A percentile compares a stretch with the other conserved stretches of the same genome.
phyloP scores from a whole-genome alignment of 2,329 filamentous ascomycete genomes.

The Pseudogymnoascus sp. region DNA sequence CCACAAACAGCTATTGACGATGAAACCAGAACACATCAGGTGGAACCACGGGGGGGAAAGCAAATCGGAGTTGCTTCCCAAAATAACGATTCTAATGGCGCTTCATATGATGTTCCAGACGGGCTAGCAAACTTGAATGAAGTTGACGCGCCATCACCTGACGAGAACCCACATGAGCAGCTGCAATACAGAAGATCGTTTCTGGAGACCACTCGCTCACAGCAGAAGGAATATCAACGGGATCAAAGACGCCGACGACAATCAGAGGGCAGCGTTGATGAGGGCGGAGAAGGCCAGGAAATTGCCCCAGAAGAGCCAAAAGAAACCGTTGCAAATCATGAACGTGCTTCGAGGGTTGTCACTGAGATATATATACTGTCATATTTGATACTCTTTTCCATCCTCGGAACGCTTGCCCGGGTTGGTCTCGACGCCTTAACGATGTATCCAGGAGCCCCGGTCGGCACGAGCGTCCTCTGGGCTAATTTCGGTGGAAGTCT shows the following conservation, averaged over 20 bases:
- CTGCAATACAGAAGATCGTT: slow-evolving; percentile 13
- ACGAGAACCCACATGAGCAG: slow-evolving; percentile 15
- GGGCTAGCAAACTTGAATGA: slow-evolving; percentile 14
- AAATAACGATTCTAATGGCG: neutral
- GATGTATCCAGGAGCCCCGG: slow-evolving; percentile 66
- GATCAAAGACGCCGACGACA: neutral
- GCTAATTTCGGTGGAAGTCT: slow-evolving; percentile 76
- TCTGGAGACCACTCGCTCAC: slow-evolving; percentile 13
- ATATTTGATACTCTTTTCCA: slow-evolving; percentile 76
- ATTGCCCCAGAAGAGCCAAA: neutral
- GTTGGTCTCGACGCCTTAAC: slow-evolving; percentile 73
- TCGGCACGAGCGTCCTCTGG: slow-evolving; percentile 71
- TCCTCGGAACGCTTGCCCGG: slow-evolving; percentile 75
- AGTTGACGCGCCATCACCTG: slow-evolving; percentile 13
- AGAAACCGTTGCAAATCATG: neutral
- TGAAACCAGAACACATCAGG: neutral
- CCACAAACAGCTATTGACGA: neutral
- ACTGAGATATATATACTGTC: slow-evolving; percentile 64
- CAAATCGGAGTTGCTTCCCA: neutral
- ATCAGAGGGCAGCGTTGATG: neutral
- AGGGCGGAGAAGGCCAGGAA: neutral
- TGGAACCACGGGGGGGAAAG: neutral
- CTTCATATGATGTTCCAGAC: slow-evolving; percentile 13
- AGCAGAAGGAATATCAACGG: slow-evolving; percentile 8
- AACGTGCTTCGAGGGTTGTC: slow-evolving; percentile 36